These are phyloP conservation scores for Paxillus ammoniavirescens DNA, from an alignment of 768 basidiomycete species.

Conservation along the genomic window DNA sequence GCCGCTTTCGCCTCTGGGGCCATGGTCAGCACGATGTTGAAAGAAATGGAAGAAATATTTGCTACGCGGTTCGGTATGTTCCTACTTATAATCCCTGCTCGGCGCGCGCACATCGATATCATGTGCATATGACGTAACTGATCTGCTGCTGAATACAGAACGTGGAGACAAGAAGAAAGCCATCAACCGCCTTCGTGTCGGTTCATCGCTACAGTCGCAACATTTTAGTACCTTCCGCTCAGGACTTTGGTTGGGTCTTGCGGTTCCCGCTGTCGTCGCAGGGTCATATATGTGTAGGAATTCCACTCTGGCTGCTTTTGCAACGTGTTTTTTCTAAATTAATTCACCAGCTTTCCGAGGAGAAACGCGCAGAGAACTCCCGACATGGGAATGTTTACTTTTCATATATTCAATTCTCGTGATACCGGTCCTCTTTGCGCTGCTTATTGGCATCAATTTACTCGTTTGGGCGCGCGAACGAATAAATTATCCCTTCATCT, in stretches of 20 bases:
- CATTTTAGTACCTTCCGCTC: slow-evolving; percentile 74
- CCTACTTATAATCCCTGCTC: no score
- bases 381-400: slow-evolving; percentile 71
- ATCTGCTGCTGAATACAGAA: slow-evolving; percentile 29
- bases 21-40: slow-evolving; percentile 63
- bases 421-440: slow-evolving; percentile 70
- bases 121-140: neutral
- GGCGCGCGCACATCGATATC: neutral
- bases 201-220: slow-evolving; percentile 50
- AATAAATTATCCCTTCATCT: slow-evolving; percentile 94
- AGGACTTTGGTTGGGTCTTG: slow-evolving; percentile 70
- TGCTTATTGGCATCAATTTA: slow-evolving; percentile 83
- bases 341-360: slow-evolving; percentile 49
- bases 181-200: slow-evolving; percentile 58
- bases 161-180: slow-evolving; percentile 82
- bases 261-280: slow-evolving; percentile 61
- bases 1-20: slow-evolving; percentile 66
- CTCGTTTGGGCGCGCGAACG: slow-evolving; percentile 69
- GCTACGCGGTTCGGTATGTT: slow-evolving; percentile 72
- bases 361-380: slow-evolving; percentile 51
- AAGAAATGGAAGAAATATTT: slow-evolving; percentile 74
- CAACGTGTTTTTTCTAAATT: neutral
- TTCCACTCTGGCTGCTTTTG: neutral
- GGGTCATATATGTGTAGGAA: slow-evolving; percentile 59
- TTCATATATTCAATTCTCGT: slow-evolving; percentile 75